These are phyloP conservation scores for Nicotiana tomentosiformis DNA, from an alignment of 257 asterid genomes.

Conservation along the genomic window DNA sequence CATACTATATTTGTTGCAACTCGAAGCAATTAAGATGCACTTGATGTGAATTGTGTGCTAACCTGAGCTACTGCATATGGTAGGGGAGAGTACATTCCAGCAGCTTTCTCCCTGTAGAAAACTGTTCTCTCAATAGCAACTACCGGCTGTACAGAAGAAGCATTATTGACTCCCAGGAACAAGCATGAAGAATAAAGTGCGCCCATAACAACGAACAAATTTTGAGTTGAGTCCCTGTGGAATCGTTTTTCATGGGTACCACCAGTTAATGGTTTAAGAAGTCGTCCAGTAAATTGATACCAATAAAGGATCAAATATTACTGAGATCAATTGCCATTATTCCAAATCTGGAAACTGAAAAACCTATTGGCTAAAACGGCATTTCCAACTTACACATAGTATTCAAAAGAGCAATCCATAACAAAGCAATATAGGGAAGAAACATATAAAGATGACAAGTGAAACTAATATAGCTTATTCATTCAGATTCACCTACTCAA, in stretches of 20 bases:
- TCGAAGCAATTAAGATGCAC: background rate
- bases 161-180: slow-evolving; percentile 82
- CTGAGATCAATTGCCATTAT: background rate
- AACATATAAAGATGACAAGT: background rate
- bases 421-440: background rate
- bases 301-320: background rate
- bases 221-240: slow-evolving; percentile 67
- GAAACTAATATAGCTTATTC: background rate
- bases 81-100: slow-evolving; percentile 77
- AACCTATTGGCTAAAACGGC: background rate
- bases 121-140: slow-evolving; percentile 79
- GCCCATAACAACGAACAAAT: slow-evolving; percentile 66
- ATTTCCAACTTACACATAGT: background rate
- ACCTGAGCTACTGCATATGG: slow-evolving; percentile 91
- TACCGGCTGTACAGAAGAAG: slow-evolving; percentile 86
- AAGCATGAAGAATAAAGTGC: slow-evolving; percentile 64
- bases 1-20: background rate
- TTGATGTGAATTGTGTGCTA: slow-evolving; percentile 3
- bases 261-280: background rate
- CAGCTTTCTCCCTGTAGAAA: slow-evolving; percentile 88
- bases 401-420: background rate
- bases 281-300: background rate
- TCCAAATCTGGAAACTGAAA: background rate
- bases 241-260: slow-evolving; percentile 9
- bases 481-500: background rate